A percentile compares a stretch with the other conserved stretches of the same genome.
These are phyloP conservation scores for Malania oleifera DNA, from an alignment of 164 flowering plant species.

Conservation along the genomic window DNA sequence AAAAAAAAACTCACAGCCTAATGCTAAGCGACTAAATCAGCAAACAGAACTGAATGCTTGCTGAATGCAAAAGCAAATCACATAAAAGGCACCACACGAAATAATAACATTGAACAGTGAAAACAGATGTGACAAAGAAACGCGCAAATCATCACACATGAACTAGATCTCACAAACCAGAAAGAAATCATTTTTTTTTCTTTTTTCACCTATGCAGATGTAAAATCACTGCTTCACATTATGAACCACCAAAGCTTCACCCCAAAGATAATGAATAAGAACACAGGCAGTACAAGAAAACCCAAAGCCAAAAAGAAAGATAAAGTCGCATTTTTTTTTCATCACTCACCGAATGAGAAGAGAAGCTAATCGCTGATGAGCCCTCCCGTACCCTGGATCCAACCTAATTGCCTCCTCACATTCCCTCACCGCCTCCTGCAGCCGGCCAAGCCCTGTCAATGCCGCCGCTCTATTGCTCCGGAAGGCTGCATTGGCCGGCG, in stretches of 20 bases:
- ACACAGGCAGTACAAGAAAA: not conserved
- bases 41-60: no score
- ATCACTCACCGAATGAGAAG: conserved; percentile 27
- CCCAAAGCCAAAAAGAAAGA: not conserved
- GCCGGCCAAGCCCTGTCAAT: conserved; percentile 27
- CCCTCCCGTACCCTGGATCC: conserved; percentile 34
- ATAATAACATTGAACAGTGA: not conserved
- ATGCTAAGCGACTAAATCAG: no score
- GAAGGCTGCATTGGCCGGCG: conserved; percentile 30
- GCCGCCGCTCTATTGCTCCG: conserved; percentile 40
- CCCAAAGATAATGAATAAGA: not conserved
- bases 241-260: not conserved
- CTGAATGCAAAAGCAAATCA: not conserved
- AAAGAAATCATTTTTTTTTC: no score
- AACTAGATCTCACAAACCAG: not conserved
- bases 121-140: not conserved
- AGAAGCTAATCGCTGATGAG: conserved; percentile 34
- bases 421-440: conserved; percentile 36
- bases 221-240: no score
- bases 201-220: no score
- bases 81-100: not conserved
- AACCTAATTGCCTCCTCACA: conserved; percentile 38
- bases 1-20: no score
- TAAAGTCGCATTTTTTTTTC: not conserved
- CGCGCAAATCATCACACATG: not conserved